phyloP scores from a whole-genome alignment of 1,139 yeast species.

The Blastobotrys indianensis region DNA sequence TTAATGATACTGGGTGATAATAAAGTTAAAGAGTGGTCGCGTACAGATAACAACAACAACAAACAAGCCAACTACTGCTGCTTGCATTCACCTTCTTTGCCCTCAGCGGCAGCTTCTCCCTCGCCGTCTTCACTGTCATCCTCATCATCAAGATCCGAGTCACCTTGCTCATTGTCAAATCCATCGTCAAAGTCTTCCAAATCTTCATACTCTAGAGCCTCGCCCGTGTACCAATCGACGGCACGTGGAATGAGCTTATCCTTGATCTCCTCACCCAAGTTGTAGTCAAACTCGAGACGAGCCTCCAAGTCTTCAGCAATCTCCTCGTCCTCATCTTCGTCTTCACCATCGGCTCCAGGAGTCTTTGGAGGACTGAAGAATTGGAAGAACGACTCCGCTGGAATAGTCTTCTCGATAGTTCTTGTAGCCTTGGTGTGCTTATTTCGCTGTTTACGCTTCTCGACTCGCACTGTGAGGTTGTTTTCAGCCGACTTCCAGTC shows the following conservation, averaged over 20 bases:
- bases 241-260: constrained; percentile 95
- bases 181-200: constrained; percentile 40
- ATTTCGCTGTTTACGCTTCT: constrained; percentile 96
- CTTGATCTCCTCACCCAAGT: constrained; percentile 92
- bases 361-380: constrained; percentile 92
- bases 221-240: constrained; percentile 96
- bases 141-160: constrained; percentile 48
- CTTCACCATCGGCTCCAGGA: constrained; percentile 49
- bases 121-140: constrained; percentile 48
- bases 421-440: constrained; percentile 96
- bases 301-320: constrained; percentile 75
- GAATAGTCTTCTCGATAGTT: constrained; percentile 89
- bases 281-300: constrained; percentile 86
- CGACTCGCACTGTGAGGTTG: constrained; percentile 80
- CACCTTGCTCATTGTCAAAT: constrained; percentile 52
- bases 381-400: constrained; percentile 89
- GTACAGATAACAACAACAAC: not conserved
- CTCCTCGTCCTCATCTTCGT: constrained; percentile 41
- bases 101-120: constrained; percentile 46
- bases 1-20: too few relatives aligned
- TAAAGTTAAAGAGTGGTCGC: too few relatives aligned
- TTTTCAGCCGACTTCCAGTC: constrained; percentile 76
- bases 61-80: constrained; percentile 40
- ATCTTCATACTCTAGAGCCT: constrained; percentile 64
- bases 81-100: constrained; percentile 70